A percentile compares a stretch with the other conserved stretches of the same genome.
These are phyloP conservation scores for Lecanosticta acicola DNA, from an alignment of 2,329 filamentous ascomycete species.

Conservation along the genomic window DNA sequence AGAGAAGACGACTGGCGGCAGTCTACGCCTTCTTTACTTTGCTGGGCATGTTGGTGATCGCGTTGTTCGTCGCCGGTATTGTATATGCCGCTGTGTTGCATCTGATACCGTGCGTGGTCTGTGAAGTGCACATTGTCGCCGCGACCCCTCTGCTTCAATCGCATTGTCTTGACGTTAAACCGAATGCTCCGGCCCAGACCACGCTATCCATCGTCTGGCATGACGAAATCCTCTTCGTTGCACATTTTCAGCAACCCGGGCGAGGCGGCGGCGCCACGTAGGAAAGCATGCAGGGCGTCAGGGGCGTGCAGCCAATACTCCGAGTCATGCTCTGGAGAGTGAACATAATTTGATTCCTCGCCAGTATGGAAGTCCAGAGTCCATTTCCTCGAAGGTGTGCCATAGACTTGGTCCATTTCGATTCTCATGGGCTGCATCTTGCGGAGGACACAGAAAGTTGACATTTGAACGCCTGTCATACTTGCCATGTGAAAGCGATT, in stretches of 20 bases:
- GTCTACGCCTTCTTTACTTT: too few relatives aligned
- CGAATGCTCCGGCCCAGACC: too few relatives aligned
- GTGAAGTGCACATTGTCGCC: too few relatives aligned
- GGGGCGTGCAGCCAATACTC: neutral
- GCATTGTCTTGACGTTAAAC: too few relatives aligned
- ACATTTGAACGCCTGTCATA: neutral
- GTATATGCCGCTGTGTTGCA: too few relatives aligned
- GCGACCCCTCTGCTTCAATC: too few relatives aligned
- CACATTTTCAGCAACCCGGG: neutral
- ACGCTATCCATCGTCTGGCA: too few relatives aligned
- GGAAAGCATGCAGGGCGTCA: neutral
- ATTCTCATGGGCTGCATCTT: neutral
- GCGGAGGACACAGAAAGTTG: neutral
- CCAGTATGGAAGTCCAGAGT: neutral
- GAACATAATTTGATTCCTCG: neutral
- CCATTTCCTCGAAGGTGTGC: neutral
- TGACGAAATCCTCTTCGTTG: neutral
- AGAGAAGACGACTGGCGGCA: too few relatives aligned
- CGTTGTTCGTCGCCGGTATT: too few relatives aligned
- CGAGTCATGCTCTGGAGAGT: neutral
- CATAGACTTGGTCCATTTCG: neutral
- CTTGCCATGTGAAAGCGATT: neutral
- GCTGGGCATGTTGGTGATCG: too few relatives aligned
- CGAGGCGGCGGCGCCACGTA: neutral
- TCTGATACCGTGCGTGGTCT: too few relatives aligned